phyloP scores from a whole-genome alignment of 1,284 basidiomycete genomes.

The Marasmius tenuissimus region DNA sequence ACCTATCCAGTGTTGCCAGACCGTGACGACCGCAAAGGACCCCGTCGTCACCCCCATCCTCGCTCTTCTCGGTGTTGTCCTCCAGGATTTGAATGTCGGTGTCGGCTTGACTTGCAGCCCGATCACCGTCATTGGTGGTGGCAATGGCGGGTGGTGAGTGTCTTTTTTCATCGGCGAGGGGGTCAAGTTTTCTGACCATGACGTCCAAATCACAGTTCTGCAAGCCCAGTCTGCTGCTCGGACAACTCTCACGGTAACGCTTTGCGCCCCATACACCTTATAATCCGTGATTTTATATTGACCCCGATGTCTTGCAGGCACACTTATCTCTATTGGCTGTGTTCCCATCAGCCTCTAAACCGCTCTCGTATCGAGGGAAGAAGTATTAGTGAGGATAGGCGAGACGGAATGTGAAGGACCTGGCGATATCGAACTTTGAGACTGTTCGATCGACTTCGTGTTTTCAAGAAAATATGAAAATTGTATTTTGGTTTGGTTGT shows the following conservation, averaged over 20 bases:
- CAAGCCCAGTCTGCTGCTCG: conserved; percentile 3
- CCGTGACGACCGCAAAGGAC: not conserved
- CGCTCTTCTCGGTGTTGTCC: conserved; percentile 11
- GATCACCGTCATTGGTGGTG: conserved; percentile 7
- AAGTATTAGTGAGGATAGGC: no score
- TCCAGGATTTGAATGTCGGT: conserved; percentile 4
- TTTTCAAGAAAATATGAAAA: no score
- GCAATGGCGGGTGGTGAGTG: conserved; percentile 3
- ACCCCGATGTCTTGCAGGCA: not conserved
- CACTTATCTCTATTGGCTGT: not conserved
- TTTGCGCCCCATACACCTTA: not conserved
- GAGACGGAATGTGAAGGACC: no score
- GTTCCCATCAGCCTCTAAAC: not conserved
- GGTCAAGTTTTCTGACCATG: not conserved
- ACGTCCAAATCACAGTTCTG: not conserved
- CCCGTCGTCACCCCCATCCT: not conserved
- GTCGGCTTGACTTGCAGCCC: conserved; percentile 9
- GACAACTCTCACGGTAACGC: conserved; percentile 4
- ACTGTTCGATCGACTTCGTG: no score
- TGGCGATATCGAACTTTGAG: no score
- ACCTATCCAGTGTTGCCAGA: conserved; percentile 12
- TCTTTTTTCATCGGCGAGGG: not conserved
- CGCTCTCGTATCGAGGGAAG: no score
- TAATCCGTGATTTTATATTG: not conserved
- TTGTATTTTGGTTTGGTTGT: no score